phyloP scores from a whole-genome alignment of 179 eudicot genomes.

The Drosera spatulata region DNA sequence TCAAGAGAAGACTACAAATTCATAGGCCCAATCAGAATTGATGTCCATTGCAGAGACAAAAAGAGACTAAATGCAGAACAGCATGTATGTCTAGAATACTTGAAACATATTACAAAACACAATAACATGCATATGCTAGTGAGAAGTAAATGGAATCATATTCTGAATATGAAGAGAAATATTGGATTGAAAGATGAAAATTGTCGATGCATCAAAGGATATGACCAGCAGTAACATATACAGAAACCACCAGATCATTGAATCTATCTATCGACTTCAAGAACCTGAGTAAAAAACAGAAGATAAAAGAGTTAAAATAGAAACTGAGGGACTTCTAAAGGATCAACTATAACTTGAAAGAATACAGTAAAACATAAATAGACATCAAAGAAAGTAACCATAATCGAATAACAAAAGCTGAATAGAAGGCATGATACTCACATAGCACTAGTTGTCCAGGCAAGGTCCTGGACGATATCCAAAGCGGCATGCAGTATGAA shows the following conservation, averaged over 20 bases:
- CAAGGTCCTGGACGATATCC: slow-evolving; percentile 93
- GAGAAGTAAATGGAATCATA: no score
- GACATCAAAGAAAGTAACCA: background rate
- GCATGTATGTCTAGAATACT: background rate
- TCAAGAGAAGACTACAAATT: background rate
- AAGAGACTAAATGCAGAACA: background rate
- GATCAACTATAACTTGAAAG: background rate
- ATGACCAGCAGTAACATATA: slow-evolving; percentile 98
- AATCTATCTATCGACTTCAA: slow-evolving; percentile 88
- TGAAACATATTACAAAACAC: background rate
- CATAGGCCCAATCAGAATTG: no score
- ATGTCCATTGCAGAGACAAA: background rate
- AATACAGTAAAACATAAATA: background rate
- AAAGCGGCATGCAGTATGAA: slow-evolving; percentile 89
- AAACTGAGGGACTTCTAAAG: no score
- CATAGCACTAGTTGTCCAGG: slow-evolving; percentile 99
- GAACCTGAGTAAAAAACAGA: slow-evolving; percentile 46
- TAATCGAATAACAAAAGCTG: no score
- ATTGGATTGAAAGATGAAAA: no score
- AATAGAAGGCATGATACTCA: slow-evolving; percentile 16
- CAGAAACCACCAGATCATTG: slow-evolving; percentile 90
- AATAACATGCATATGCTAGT: background rate
- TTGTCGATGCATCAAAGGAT: slow-evolving; percentile 34
- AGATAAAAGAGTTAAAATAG: slow-evolving; percentile 2
- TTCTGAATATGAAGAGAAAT: no score